Evolutionary conservation across 805 yeast genomes (phyloP), one percentile per base, ranked within the genome.

Genomic region (Cyberlindnera petersonii): DNA sequence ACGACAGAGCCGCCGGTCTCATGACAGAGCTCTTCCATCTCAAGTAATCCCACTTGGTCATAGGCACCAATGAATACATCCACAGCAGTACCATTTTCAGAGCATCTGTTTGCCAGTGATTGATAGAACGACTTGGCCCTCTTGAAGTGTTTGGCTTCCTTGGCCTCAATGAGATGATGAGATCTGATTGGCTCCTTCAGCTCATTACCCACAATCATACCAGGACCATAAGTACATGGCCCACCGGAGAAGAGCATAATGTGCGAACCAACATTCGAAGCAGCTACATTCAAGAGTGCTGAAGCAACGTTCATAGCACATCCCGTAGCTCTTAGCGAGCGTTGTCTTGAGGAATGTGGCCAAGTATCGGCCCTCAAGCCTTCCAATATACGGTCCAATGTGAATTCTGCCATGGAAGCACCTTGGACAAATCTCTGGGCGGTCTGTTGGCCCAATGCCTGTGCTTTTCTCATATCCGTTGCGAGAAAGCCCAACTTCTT

Each of bases 31-130:
- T 81, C 71, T 65, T 87, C 84, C 97, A 89, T 89, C 68, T 89
- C 98, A 53, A 79, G 80, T 70, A 89, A 76, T 59, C 98, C 98
- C 43, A 88, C 82, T 71, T 89, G 98, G 56, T 80, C 86, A 55
- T 79, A 79, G 10, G 81, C 70, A 13, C 86, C 86, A 41, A 77
- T 71, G 47, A 79, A 78, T 16, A 79, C 56, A 50, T 77, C 75
- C 32, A 79, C 64, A 6, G 78, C 64, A 38, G 76, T 71, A 1
- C 85, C 84, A 45, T 70, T 66, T 4, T 61, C 46, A 0, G 77
- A 68, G 17, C 76, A 64, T 14, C 53, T 55, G 19, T 65, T 62
- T 3, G 84, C 74, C n/a, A 80, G 56, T 8, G 61, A 60, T 8
- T 65, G 63, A 56, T 77, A 80, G 51, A 65, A 79, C 33, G 60